Conservation (phyloP, 2,329 filamentous ascomycete genomes). For the Nigrospora osmanthi region DNA sequence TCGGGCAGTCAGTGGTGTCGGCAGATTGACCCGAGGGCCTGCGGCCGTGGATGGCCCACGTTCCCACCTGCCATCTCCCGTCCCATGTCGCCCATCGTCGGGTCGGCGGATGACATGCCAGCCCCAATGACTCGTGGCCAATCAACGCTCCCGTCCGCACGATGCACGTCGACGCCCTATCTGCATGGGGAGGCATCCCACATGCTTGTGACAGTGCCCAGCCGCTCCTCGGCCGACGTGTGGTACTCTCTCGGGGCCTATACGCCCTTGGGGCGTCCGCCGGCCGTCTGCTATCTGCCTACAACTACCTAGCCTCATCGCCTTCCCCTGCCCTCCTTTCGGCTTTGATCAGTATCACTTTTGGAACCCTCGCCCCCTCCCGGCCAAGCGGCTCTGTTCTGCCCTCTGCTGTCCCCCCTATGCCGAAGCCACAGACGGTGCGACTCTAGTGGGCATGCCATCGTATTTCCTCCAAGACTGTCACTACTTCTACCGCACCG, state of each 20-base stretch:
- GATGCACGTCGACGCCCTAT: constrained; percentile 15
- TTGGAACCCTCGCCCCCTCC: constrained; percentile 10
- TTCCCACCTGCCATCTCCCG: constrained; percentile 9
- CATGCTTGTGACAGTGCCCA: too few relatives aligned
- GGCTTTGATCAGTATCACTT: constrained; percentile 16
- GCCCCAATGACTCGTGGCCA: constrained; percentile 14
- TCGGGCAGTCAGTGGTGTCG: constrained; percentile 7
- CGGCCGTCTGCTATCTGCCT: too few relatives aligned
- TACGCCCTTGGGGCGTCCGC: too few relatives aligned
- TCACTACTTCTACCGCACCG: constrained; percentile 89
- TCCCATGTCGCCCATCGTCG: constrained; percentile 15
- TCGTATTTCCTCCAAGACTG: constrained; percentile 77
- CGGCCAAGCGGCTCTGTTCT: constrained; percentile 5
- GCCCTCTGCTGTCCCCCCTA: constrained; percentile 6
- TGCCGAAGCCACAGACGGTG: constrained; percentile 8
- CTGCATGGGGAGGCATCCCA: constrained; percentile 20
- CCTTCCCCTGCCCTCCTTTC: not conserved
- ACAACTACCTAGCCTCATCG: too few relatives aligned
- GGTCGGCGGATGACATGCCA: constrained; percentile 21
- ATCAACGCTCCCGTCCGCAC: constrained; percentile 13
- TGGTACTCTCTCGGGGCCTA: too few relatives aligned
- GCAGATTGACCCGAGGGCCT: constrained; percentile 15
- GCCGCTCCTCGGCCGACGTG: too few relatives aligned
- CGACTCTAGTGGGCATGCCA: constrained; percentile 58
- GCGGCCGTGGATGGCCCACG: constrained; percentile 11